A percentile compares a stretch with the other conserved stretches of the same genome.
Conservation (phyloP, 2,329 filamentous ascomycete species). For the Lasiodiplodia gonubiensis region DNA sequence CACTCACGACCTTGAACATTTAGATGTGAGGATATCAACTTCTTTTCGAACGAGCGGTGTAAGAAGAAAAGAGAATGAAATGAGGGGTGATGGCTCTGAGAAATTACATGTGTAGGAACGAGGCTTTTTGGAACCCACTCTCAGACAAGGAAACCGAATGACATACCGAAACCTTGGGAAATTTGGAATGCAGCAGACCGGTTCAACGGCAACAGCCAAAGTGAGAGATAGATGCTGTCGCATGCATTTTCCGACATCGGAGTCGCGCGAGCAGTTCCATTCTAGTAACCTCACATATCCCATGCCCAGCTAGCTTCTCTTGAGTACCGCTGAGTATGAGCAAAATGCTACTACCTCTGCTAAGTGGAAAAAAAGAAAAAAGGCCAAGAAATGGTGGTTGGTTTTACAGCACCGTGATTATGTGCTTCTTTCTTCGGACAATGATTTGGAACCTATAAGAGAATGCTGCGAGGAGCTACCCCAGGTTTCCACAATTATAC, state of each 20-base stretch:
- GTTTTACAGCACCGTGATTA: slow-evolving; percentile 20
- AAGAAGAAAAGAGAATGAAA: background rate
- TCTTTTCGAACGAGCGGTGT: background rate
- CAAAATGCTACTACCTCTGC: background rate
- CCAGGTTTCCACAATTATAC: slow-evolving; percentile 18
- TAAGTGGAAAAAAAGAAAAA: background rate
- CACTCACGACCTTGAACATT: background rate
- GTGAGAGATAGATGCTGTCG: slow-evolving; percentile 18
- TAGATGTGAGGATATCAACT: background rate
- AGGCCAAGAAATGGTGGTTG: background rate
- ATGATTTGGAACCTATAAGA: slow-evolving; percentile 9
- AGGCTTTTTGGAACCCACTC: background rate
- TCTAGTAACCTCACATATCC: slow-evolving; percentile 22
- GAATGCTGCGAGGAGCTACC: background rate
- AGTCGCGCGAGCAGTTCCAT: slow-evolving; percentile 26
- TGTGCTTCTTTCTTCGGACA: slow-evolving; percentile 24
- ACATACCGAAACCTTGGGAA: slow-evolving; percentile 14
- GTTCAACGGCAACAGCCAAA: background rate
- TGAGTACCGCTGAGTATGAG: background rate
- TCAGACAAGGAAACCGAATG: slow-evolving; percentile 8
- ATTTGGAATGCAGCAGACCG: slow-evolving; percentile 9
- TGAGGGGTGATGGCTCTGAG: background rate
- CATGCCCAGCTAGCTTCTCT: background rate
- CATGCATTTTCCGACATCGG: slow-evolving; percentile 24
- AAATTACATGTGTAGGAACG: background rate